A percentile compares a stretch with the other conserved stretches of the same genome.
These are phyloP conservation scores for Hyaloscypha finlandica DNA, from an alignment of 495 filamentous ascomycete species.

Conservation along the genomic window DNA sequence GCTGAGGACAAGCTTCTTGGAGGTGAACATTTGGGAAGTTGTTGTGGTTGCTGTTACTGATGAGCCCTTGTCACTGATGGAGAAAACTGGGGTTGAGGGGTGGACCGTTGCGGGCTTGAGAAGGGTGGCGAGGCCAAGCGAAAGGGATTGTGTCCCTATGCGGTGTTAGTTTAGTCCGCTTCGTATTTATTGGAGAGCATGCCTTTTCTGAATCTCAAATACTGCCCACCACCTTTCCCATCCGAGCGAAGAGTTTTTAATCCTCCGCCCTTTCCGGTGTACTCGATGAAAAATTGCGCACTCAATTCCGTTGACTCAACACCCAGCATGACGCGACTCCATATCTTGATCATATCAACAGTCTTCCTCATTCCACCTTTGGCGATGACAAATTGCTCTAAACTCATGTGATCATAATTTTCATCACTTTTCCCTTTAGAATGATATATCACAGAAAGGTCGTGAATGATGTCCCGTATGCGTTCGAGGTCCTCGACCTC, in stretches of 20 bases:
- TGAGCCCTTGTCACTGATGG: no score
- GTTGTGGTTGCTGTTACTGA: conserved; percentile 23
- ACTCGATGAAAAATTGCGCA: conserved; percentile 51
- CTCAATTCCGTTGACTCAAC: conserved; percentile 44
- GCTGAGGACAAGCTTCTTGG: conserved; percentile 41
- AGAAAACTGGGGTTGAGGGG: no score
- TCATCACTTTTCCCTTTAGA: background rate
- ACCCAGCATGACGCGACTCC: conserved; percentile 27
- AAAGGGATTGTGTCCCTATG: no score
- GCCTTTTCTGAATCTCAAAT: conserved; percentile 37
- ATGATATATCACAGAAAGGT: background rate
- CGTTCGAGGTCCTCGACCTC: background rate
- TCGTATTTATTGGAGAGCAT: background rate
- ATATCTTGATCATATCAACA: conserved; percentile 30
- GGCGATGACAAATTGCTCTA: conserved; percentile 38
- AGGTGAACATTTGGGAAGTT: conserved; percentile 20
- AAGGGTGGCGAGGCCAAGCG: no score
- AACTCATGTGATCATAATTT: background rate
- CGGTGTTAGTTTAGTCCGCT: background rate
- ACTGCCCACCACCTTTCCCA: conserved; percentile 44
- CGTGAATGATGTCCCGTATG: background rate
- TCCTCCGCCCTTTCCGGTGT: conserved; percentile 47
- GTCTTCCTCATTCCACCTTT: conserved; percentile 28
- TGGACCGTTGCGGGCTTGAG: no score
- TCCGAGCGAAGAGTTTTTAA: conserved; percentile 46